Base-by-base conservation (phyloP, 305 asterid genomes). In the Solanum hybrid region DNA sequence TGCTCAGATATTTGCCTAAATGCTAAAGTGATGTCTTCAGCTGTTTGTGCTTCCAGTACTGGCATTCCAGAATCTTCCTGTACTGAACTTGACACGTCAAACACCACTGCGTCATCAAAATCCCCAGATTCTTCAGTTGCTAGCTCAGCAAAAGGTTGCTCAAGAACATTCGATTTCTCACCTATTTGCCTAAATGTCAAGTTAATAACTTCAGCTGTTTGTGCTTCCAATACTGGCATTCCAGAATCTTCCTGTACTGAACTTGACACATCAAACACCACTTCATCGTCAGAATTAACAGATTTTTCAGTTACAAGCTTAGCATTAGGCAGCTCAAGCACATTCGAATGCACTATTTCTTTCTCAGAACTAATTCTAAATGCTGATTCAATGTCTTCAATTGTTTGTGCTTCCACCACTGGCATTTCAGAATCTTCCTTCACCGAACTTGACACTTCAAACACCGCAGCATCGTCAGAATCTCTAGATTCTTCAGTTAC, bases 161-260 rank as follows among this genome's bases (percentile, higher is more conserved):
- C 92, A 90, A 82, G 39, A 22, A 15, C 79, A 37, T 77, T 34
- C 7, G 70, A 39, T 39, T 89, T 45, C 37, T 76, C 89, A 57
- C 15, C 34, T 9, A n/a, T 89, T 73, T 45, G 90, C 87, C 65
- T 27, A 20, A 41, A 88, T 37, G 79, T 36, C 20, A 76, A 68
- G 78, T 82, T 33, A 72, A 81, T 76, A 89, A 90, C 95, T 91
- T 93, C 92, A 34, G 75, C 26, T 76, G 93, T 90, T 83, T 68
- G 91, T 91, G 90, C 92, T 91, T 94, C 95, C 65, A 89, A 57
- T 79, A 77, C 93, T 79, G 93, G 90, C 94, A 91, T 90, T 57
- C 65, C 85, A 39, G 90, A 81, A 90, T 89, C 75, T 39, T 38
- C 38, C 34, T 70, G 61, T 0, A 70, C 29, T 79, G 83, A 89